Evolutionary conservation across 371 early-diverging fungal genomes (phyloP).

Genomic region (Mortierella sp.): DNA sequence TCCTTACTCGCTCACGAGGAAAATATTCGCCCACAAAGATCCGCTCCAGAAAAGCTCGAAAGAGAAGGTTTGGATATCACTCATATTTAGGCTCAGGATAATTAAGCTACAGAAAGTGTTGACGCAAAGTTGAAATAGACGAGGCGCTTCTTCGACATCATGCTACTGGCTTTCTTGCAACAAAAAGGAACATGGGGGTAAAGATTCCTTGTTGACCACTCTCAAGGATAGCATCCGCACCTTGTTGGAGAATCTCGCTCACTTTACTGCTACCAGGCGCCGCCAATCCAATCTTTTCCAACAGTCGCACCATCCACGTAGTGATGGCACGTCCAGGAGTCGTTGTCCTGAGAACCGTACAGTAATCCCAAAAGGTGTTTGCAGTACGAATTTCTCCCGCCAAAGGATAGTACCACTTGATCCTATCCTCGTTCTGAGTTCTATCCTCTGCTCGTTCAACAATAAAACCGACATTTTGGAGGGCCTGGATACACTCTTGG

Average conservation of each 20-base stretch:
- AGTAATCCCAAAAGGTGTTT: conserved; percentile 68
- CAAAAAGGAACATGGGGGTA: conserved; percentile 95
- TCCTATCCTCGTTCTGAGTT: conserved; percentile 68
- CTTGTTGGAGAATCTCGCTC: conserved; percentile 79
- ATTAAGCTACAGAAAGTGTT: no score
- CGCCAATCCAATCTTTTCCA: conserved; percentile 85
- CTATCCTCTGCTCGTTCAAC: conserved; percentile 75
- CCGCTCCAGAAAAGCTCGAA: no score
- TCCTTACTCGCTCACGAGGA: no score
- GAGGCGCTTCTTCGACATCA: no score
- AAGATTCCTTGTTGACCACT: conserved; percentile 86
- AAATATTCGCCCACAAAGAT: no score
- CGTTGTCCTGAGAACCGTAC: conserved; percentile 65
- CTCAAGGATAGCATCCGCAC: conserved; percentile 81
- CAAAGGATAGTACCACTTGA: conserved; percentile 89
- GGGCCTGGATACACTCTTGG: conserved; percentile 73
- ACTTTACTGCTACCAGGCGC: conserved; percentile 88
- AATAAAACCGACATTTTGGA: conserved; percentile 88
- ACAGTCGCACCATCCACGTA: conserved; percentile 49
- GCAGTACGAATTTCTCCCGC: conserved; percentile 69
- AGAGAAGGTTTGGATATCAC: no score
- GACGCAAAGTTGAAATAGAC: no score
- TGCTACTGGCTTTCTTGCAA: conserved; percentile 82
- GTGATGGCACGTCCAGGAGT: conserved; percentile 48
- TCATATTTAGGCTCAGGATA: no score